Evolutionary conservation across 2,329 filamentous ascomycete genomes (phyloP).

Genomic region (Mycosphaerella sp.): DNA sequence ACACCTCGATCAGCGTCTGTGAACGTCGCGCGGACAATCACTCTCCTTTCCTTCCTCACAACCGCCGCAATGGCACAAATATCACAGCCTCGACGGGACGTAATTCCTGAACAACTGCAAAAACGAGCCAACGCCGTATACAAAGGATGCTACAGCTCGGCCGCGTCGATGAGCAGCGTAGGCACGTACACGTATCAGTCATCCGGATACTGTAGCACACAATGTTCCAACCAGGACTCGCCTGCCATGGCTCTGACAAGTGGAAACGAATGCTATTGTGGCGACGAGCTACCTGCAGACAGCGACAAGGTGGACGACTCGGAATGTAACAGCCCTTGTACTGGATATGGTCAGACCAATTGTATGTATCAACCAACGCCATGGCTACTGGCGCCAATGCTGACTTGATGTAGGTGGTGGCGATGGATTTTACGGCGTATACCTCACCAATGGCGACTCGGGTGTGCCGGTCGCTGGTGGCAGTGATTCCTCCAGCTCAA

Average conservation of each 20-base stretch:
- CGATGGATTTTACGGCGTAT: slow-evolving; percentile 46
- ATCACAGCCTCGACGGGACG: slow-evolving; percentile 42
- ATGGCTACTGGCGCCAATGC: neutral
- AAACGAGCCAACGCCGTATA: slow-evolving; percentile 53
- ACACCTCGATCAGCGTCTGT: slow-evolving; percentile 7
- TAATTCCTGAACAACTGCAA: slow-evolving; percentile 32
- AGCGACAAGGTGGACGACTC: slow-evolving; percentile 51
- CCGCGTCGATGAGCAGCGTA: slow-evolving; percentile 42
- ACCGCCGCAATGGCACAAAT: slow-evolving; percentile 40
- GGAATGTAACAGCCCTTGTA: slow-evolving; percentile 60
- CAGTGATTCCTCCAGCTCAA: slow-evolving; percentile 1
- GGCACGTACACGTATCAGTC: slow-evolving; percentile 50
- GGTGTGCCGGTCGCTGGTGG: neutral
- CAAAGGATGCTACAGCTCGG: slow-evolving; percentile 50
- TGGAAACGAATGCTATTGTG: slow-evolving; percentile 69
- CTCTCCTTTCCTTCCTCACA: slow-evolving; percentile 18
- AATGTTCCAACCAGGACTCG: slow-evolving; percentile 45
- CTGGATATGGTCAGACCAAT: slow-evolving; percentile 12
- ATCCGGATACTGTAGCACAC: slow-evolving; percentile 49
- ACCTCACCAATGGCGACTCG: slow-evolving; percentile 37
- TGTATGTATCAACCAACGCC: slow-evolving; percentile 8
- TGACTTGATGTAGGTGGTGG: slow-evolving; percentile 50
- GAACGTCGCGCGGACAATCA: slow-evolving; percentile 10
- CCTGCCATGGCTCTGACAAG: slow-evolving; percentile 59
- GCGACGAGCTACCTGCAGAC: slow-evolving; percentile 59